Conservation (phyloP, 2,329 filamentous ascomycete species). For the Penicillium sp. region DNA sequence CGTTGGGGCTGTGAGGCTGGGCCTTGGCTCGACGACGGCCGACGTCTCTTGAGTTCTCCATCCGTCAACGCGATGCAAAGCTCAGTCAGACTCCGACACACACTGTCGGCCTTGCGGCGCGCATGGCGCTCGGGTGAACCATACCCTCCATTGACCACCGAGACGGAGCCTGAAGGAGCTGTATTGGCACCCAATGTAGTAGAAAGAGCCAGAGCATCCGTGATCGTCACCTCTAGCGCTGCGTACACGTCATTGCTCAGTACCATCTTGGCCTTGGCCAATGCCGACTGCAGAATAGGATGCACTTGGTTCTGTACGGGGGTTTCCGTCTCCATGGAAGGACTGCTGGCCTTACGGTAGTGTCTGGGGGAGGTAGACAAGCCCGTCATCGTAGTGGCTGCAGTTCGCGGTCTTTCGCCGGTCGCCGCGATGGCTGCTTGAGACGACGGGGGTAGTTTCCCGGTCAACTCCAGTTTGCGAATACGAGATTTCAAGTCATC, state of each 20-base stretch:
- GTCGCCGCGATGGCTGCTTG: slow-evolving; percentile 75
- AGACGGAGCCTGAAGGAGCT: slow-evolving; percentile 51
- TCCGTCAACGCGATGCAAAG: slow-evolving; percentile 81
- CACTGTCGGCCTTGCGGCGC: slow-evolving; percentile 83
- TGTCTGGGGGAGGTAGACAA: slow-evolving; percentile 87
- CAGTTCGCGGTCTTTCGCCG: slow-evolving; percentile 82
- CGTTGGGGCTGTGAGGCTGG: not conserved
- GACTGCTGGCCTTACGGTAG: slow-evolving; percentile 52
- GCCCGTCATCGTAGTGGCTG: slow-evolving; percentile 86
- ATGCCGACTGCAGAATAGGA: slow-evolving; percentile 75
- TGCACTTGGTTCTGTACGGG: slow-evolving; percentile 59
- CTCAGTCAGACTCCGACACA: slow-evolving; percentile 91
- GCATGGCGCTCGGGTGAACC: slow-evolving; percentile 73
- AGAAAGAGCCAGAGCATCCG: slow-evolving; percentile 76
- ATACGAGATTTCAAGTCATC: slow-evolving; percentile 95
- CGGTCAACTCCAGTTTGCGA: slow-evolving; percentile 82
- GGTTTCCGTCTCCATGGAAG: slow-evolving; percentile 36
- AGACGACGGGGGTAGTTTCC: slow-evolving; percentile 80
- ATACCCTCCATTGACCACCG: slow-evolving; percentile 38
- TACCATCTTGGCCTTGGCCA: slow-evolving; percentile 72
- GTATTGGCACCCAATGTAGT: slow-evolving; percentile 73
- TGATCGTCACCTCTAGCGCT: slow-evolving; percentile 75
- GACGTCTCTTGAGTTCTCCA: slow-evolving; percentile 41
- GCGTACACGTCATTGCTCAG: slow-evolving; percentile 71
- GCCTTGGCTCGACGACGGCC: not conserved